phyloP scores from a whole-genome alignment of 768 basidiomycete genomes.

The Dendrothele bispora region DNA sequence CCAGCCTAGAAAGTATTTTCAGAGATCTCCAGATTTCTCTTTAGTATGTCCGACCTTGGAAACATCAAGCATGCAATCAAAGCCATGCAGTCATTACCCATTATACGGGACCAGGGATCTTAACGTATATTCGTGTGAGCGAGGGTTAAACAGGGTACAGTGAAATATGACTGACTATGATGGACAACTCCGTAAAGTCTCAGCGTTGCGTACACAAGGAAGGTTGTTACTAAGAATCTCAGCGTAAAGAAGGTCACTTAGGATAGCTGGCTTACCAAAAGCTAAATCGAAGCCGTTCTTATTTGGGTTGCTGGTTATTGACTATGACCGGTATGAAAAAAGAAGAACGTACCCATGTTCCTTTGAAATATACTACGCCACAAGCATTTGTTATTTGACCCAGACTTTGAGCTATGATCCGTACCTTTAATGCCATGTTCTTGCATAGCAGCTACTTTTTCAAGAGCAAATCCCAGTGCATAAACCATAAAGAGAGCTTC shows the following conservation, averaged over 20 bases:
- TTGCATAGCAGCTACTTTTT: constrained; percentile 93
- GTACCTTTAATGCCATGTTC: constrained; percentile 90
- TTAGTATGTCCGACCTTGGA: constrained; percentile 54
- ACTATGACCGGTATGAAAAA: constrained; percentile 2
- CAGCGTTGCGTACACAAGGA: constrained; percentile 71
- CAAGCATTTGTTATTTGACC: constrained; percentile 7
- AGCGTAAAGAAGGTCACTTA: background rate
- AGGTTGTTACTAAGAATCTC: constrained; percentile 64
- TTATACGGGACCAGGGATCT: constrained; percentile 66
- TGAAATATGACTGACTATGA: constrained; percentile 43
- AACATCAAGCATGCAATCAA: constrained; percentile 90
- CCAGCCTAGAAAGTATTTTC: constrained; percentile 54
- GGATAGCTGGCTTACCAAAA: constrained; percentile 55
- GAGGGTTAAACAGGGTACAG: background rate
- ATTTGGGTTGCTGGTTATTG: constrained; percentile 4
- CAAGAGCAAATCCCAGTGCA: constrained; percentile 81
- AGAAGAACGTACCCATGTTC: constrained; percentile 65
- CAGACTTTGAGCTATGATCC: background rate
- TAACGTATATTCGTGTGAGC: background rate
- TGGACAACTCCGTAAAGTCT: constrained; percentile 78
- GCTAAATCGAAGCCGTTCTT: constrained; percentile 94
- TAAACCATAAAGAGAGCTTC: constrained; percentile 82
- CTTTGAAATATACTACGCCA: constrained; percentile 72
- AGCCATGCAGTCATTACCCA: constrained; percentile 83
- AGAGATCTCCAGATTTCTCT: constrained; percentile 3